These are phyloP conservation scores for Phoma herbarum DNA, from an alignment of 2,329 filamentous ascomycete genomes.

Conservation along the genomic window DNA sequence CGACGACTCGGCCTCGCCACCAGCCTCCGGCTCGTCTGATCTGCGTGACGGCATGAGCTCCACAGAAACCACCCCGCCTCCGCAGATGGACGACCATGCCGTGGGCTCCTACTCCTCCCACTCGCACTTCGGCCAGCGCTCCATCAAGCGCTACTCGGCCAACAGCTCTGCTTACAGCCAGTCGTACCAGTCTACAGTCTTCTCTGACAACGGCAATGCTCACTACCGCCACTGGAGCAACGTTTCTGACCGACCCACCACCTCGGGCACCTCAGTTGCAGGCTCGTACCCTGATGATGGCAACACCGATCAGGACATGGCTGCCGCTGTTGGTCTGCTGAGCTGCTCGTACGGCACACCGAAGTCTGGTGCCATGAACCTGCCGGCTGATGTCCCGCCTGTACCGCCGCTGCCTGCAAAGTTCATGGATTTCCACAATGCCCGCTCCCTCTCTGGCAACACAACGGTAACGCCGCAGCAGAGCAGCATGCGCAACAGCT, in stretches of 20 bases:
- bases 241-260: constrained; percentile 76
- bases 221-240: constrained; percentile 75
- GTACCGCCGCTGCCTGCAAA: constrained; percentile 86
- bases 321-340: constrained; percentile 87
- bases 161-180: constrained; percentile 67
- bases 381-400: constrained; percentile 79
- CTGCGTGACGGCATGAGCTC: constrained; percentile 80
- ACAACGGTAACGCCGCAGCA: constrained; percentile 65
- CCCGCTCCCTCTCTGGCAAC: constrained; percentile 62
- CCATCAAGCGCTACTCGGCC: constrained; percentile 57
- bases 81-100: constrained; percentile 71
- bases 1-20: constrained; percentile 85
- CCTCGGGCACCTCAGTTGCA: constrained; percentile 66
- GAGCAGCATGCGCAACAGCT: constrained; percentile 70
- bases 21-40: constrained; percentile 82
- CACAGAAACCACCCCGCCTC: constrained; percentile 90
- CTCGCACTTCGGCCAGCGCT: constrained; percentile 45
- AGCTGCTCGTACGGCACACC: constrained; percentile 91
- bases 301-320: constrained; percentile 76
- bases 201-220: constrained; percentile 61
- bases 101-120: constrained; percentile 56
- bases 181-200: constrained; percentile 80
- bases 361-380: constrained; percentile 67
- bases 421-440: constrained; percentile 71
- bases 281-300: constrained; percentile 78